phyloP scores from a whole-genome alignment of 2,329 filamentous ascomycete genomes.

The Diplodia scrobiculata region DNA sequence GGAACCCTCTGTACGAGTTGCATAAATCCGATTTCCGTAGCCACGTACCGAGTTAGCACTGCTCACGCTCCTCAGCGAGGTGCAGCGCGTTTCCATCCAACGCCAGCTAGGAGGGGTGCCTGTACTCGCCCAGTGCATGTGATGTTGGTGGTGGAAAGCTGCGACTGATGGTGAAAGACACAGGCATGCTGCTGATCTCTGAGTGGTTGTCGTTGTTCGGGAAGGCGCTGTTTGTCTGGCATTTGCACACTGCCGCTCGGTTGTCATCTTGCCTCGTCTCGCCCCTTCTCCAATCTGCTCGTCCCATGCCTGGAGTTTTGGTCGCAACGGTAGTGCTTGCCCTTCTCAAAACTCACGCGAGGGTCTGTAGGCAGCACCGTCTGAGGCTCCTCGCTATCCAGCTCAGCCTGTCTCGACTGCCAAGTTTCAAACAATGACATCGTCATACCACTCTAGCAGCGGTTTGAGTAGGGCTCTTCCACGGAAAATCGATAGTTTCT shows the following conservation, averaged over 20 bases:
- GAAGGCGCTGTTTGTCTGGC: background rate
- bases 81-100: background rate
- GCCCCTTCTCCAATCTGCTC: background rate
- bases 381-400: background rate
- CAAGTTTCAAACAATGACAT: conserved; percentile 2
- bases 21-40: background rate
- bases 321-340: conserved; percentile 11
- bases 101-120: background rate
- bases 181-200: background rate
- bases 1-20: background rate
- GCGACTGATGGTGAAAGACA: background rate
- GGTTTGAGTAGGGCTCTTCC: background rate
- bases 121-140: background rate
- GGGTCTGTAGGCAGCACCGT: conserved; percentile 12
- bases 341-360: conserved; percentile 3
- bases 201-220: background rate
- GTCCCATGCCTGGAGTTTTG: background rate
- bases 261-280: background rate
- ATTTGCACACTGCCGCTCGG: background rate
- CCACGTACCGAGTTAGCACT: background rate
- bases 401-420: conserved; percentile 1
- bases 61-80: background rate
- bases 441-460: background rate
- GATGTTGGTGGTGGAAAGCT: background rate
- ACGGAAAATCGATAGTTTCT: background rate